Evolutionary conservation across 257 asterid species (phyloP).

Genomic region (Nicotiana sylvestris): DNA sequence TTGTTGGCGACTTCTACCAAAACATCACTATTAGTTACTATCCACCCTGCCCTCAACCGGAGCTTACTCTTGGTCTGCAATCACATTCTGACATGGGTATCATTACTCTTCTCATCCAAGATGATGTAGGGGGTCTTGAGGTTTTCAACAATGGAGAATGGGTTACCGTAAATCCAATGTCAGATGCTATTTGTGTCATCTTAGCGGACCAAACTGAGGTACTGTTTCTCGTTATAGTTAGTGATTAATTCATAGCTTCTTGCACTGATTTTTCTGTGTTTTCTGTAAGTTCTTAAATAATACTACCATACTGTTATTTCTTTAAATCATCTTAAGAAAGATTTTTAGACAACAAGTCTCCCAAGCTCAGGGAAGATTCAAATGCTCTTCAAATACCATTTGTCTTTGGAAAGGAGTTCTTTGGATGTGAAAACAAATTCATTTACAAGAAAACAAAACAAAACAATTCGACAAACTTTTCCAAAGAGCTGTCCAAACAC

Average conservation of each 20-base stretch:
- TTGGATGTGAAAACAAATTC: neutral
- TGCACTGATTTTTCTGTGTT: neutral
- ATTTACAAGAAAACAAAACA: too few species aligned
- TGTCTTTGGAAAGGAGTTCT: neutral
- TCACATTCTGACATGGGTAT: constrained; percentile 90
- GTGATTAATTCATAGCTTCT: neutral
- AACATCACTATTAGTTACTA: constrained; percentile 81
- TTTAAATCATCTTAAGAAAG: neutral
- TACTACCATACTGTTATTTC: neutral
- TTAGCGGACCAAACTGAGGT: constrained; percentile 97
- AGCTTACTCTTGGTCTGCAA: constrained; percentile 91
- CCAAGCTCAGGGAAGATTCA: neutral
- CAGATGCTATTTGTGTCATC: constrained; percentile 68
- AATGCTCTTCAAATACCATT: too few species aligned
- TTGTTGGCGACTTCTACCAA: constrained; percentile 72
- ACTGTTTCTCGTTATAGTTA: constrained; percentile 10
- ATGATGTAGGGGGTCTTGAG: constrained; percentile 91
- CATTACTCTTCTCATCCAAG: constrained; percentile 83
- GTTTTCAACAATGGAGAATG: constrained; percentile 78
- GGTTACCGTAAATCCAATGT: constrained; percentile 51
- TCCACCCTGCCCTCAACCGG: constrained; percentile 96
- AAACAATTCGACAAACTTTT: neutral
- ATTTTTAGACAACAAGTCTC: neutral
- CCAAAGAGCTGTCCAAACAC: neutral
- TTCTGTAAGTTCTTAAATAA: neutral